Evolutionary conservation across 805 yeast genomes (phyloP).

Genomic region (Metschnikowia colocasiae): DNA sequence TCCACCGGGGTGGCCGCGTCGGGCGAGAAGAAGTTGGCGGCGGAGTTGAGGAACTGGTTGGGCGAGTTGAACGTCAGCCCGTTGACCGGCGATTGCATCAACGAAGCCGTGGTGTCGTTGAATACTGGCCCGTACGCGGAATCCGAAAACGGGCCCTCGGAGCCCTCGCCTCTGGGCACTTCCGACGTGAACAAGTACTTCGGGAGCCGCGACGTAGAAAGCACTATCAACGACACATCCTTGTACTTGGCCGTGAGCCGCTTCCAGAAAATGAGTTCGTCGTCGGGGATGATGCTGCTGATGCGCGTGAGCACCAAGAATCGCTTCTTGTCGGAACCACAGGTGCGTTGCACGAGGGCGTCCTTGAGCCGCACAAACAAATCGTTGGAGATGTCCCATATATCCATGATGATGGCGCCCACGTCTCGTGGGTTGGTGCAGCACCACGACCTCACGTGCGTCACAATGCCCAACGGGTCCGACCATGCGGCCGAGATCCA

Average conservation of each 20-base stretch:
- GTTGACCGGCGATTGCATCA: conserved; percentile 15
- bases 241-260: conserved; percentile 57
- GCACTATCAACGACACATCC: conserved; percentile 60
- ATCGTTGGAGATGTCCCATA: conserved; percentile 56
- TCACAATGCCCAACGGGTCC: conserved; percentile 70
- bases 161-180: conserved; percentile 14
- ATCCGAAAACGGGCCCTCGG: background rate
- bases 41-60: conserved; percentile 33
- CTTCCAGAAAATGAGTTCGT: conserved; percentile 77
- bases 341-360: conserved; percentile 28
- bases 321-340: conserved; percentile 48
- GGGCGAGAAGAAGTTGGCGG: conserved; percentile 34
- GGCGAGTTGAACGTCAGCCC: conserved; percentile 35
- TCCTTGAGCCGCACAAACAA: conserved; percentile 38
- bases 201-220: conserved; percentile 61
- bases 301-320: conserved; percentile 66
- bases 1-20: conserved; percentile 15
- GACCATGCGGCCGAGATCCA: conserved; percentile 92
- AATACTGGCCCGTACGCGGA: background rate
- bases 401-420: conserved; percentile 57
- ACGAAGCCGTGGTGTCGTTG: background rate
- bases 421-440: conserved; percentile 28
- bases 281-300: conserved; percentile 75
- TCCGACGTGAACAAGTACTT: conserved; percentile 36
- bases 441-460: conserved; percentile 64